phyloP scores from a whole-genome alignment of 139 green algal genomes.

The Chlorella sp. region DNA sequence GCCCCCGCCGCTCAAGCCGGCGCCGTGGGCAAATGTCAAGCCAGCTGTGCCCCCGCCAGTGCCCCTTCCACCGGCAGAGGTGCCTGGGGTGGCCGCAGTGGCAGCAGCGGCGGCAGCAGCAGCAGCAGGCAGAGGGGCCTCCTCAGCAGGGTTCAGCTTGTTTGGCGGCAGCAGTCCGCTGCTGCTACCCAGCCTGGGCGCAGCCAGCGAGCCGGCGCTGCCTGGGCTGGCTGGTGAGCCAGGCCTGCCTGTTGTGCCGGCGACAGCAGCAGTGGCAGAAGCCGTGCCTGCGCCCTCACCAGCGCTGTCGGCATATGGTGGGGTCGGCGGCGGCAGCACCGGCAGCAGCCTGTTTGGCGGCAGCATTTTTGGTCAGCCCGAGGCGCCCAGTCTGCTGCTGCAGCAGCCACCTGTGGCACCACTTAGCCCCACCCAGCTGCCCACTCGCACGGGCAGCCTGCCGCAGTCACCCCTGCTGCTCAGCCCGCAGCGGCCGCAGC shows the following conservation, averaged over 20 bases:
- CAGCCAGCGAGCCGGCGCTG: not conserved
- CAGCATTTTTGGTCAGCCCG: not conserved
- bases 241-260: not conserved
- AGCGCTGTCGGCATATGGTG: not conserved
- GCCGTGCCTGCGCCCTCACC: not conserved
- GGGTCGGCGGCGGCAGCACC: not conserved
- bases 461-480: slow-evolving; percentile 33
- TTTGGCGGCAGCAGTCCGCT: slow-evolving; percentile 30
- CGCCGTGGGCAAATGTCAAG: slow-evolving; percentile 37
- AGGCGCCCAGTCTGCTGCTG: not conserved
- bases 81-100: not conserved
- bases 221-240: not conserved
- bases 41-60: not conserved
- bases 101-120: not conserved
- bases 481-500: slow-evolving; percentile 12
- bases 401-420: not conserved
- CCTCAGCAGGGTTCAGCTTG: slow-evolving; percentile 7
- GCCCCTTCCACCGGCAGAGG: not conserved
- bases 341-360: slow-evolving; percentile 32
- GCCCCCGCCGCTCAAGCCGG: slow-evolving; percentile 39
- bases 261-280: not conserved
- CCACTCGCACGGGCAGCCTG: not conserved
- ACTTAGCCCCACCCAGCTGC: not conserved
- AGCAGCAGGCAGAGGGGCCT: not conserved
- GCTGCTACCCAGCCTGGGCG: not conserved